Evolutionary conservation across 2,329 filamentous ascomycete genomes (phyloP).

Genomic region (Rhexocercosporidium sp.): DNA sequence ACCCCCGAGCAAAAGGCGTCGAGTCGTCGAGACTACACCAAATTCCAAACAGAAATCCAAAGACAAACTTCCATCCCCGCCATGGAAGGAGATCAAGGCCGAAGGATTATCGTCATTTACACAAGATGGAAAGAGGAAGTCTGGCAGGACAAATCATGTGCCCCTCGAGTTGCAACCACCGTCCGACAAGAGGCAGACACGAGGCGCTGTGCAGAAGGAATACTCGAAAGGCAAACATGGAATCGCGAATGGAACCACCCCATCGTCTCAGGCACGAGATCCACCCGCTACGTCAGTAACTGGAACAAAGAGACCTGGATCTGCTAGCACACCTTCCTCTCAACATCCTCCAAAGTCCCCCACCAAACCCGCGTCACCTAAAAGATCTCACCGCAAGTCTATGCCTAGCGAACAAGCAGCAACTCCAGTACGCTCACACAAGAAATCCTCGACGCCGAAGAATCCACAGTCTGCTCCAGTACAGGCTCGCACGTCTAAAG

Average conservation of each 20-base stretch:
- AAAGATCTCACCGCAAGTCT: slow-evolving; percentile 38
- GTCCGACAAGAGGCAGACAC: slow-evolving; percentile 57
- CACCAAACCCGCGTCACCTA: slow-evolving; percentile 37
- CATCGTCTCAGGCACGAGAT: slow-evolving; percentile 30
- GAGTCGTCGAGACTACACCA: slow-evolving; percentile 56
- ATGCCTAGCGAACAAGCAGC: slow-evolving; percentile 35
- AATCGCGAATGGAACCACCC: slow-evolving; percentile 30
- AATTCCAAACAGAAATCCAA: slow-evolving; percentile 43
- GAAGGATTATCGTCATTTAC: slow-evolving; percentile 89
- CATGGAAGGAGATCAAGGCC: slow-evolving; percentile 86
- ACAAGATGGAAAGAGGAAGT: slow-evolving; percentile 72
- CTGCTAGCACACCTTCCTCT: slow-evolving; percentile 23
- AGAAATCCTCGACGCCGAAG: slow-evolving; percentile 29
- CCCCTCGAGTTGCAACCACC: slow-evolving; percentile 58
- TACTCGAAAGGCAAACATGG: slow-evolving; percentile 38
- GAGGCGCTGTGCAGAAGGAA: slow-evolving; percentile 49
- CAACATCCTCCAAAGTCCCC: slow-evolving; percentile 33
- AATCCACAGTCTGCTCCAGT: slow-evolving; percentile 30
- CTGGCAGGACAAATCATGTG: slow-evolving; percentile 64
- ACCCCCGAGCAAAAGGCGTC: slow-evolving; percentile 69
- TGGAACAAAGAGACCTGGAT: slow-evolving; percentile 31
- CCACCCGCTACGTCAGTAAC: slow-evolving; percentile 28
- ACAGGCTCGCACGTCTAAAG: slow-evolving; percentile 28
- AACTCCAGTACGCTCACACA: slow-evolving; percentile 36
- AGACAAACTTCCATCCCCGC: slow-evolving; percentile 73